phyloP scores from a whole-genome alignment of 495 filamentous ascomycete species.

The Aspergillus baeticus region DNA sequence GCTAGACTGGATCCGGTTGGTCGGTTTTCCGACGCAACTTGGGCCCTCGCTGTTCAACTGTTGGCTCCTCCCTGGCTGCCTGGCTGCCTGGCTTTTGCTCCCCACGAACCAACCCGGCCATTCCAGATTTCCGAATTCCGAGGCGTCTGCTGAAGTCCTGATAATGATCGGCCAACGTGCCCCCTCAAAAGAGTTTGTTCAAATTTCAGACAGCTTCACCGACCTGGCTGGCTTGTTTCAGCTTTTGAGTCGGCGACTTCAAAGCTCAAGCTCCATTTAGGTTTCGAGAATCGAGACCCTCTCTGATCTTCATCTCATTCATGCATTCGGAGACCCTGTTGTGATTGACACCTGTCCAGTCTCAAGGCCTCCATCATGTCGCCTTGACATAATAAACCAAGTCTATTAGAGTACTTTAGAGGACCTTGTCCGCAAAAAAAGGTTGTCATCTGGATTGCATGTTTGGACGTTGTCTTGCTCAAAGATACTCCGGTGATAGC shows the following conservation, averaged over 20 bases:
- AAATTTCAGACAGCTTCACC: background rate
- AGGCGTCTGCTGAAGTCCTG: slow-evolving; percentile 8
- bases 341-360: too few species aligned
- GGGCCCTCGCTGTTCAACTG: background rate
- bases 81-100: slow-evolving; percentile 23
- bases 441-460: too few species aligned
- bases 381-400: too few species aligned
- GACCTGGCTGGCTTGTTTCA: background rate
- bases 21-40: background rate
- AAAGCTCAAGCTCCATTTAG: background rate
- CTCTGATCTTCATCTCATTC: too few species aligned
- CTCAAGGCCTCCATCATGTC: too few species aligned
- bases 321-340: too few species aligned
- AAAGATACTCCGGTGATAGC: background rate
- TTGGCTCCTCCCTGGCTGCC: slow-evolving; percentile 20
- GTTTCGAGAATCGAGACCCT: background rate
- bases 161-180: slow-evolving; percentile 28
- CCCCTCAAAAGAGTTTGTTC: slow-evolving; percentile 3
- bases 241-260: too few species aligned
- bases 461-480: background rate
- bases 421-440: background rate
- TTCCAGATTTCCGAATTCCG: background rate
- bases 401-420: background rate
- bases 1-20: background rate
- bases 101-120: slow-evolving; percentile 17